Evolutionary conservation across 1,284 basidiomycete species (phyloP), one percentile per base, ranked within the genome.

Genomic region (Papiliotrema nemorosa): DNA sequence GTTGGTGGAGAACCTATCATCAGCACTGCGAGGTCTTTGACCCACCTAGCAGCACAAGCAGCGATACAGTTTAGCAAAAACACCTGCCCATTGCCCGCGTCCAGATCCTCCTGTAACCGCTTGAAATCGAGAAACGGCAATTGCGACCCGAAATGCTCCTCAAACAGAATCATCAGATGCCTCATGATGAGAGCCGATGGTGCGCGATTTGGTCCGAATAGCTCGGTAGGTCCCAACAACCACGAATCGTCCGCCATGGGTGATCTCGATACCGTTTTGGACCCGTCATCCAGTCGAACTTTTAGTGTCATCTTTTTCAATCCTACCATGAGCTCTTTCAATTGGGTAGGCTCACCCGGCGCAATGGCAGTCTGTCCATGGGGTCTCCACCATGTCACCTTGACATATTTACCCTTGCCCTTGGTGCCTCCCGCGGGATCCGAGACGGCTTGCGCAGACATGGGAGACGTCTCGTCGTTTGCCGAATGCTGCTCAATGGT

Each of bases 291-390:
- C 5, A 46, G 21, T 38, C 44, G 10, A 12, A 67, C 66, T 34
- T 64, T 64, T 31, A 67, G 53, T 2, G 61, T 64, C 34, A 63
- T 60, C 26, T 54, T 50, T 47, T 66, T 62, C 13, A 67, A 47
- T 0, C 66, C 61, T 57, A 31, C 2, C 29, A 31, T 31, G 9
- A 31, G 29, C 5, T 25, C 5, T 7, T 31, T 7, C 29, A 31
- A 31, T 14, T 7, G 14, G n/a, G 6, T 13, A 4, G 9, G 38
- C 51, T 35, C 34, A 58, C 56, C 66, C 4, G 66, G 66, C 7
- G 63, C 62, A 16, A 67, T 66, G 2, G 66, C 66, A 14, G 66
- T 67, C 52, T 62, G 57, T 2, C 66, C 66, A 48, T 67, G 66
- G 9, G 66, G 66, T 42, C 66, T 53, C 60, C 62, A 67, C 66